A percentile compares a stretch with the other conserved stretches of the same genome.
phyloP scores from a whole-genome alignment of 208 protist species.

The Willaertia magna region DNA sequence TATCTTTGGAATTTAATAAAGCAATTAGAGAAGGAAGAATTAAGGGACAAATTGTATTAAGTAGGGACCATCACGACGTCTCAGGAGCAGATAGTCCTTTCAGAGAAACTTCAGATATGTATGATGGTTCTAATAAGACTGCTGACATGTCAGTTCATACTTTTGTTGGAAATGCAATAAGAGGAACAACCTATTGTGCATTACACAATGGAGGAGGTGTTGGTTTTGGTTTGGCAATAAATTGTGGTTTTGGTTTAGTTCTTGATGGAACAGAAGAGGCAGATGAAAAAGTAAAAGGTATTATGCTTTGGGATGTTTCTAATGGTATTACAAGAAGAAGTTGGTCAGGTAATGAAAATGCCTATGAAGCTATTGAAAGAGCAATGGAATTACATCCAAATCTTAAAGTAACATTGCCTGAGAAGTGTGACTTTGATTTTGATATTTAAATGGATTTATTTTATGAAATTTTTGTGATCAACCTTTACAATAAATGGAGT shows the following conservation, averaged over 20 bases:
- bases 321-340: conserved; percentile 57
- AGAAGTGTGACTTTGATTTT: conserved; percentile 12
- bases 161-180: conserved; percentile 45
- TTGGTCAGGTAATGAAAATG: conserved; percentile 61
- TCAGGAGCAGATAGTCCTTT: conserved; percentile 56
- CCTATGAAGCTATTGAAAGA: conserved; percentile 38
- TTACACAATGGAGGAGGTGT: conserved; percentile 68
- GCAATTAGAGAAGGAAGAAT: conserved; percentile 47
- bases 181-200: conserved; percentile 59
- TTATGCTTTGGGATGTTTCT: conserved; percentile 71
- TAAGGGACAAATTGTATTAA: conserved; percentile 40
- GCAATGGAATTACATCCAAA: conserved; percentile 46
- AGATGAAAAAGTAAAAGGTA: conserved; percentile 30
- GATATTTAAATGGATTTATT: no score
- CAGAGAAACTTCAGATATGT: conserved; percentile 62
- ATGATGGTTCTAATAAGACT: conserved; percentile 53
- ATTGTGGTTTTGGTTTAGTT: conserved; percentile 71
- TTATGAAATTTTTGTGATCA: no score
- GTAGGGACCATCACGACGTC: conserved; percentile 71
- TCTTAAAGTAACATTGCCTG: conserved; percentile 45
- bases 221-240: conserved; percentile 67
- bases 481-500: no score
- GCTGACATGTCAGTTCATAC: conserved; percentile 68
- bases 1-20: conserved; percentile 58
- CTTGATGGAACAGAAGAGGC: conserved; percentile 53